A percentile compares a stretch with the other conserved stretches of the same genome.
Conservation (phyloP, 176 grass and related monocot species). For the Bolboschoenus planiculmis region DNA sequence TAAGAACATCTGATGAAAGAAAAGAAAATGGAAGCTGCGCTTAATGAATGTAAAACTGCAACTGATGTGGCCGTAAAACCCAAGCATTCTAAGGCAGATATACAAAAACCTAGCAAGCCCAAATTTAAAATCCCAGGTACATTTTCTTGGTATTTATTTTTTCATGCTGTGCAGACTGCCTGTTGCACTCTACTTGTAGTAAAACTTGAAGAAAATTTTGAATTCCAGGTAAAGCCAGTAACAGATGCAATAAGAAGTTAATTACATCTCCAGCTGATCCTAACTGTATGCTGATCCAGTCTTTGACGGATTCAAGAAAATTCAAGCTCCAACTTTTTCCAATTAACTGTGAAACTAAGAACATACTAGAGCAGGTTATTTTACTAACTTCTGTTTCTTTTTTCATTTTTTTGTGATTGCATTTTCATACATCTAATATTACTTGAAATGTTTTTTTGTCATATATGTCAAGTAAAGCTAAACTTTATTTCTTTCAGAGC, state of each 20-base stretch:
- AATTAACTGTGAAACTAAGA: conserved; percentile 52
- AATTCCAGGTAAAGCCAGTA: conserved; percentile 48
- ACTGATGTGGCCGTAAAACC: conserved; percentile 27
- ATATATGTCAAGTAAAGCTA: neutral
- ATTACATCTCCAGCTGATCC: conserved; percentile 20
- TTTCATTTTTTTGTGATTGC: neutral
- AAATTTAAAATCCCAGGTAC: conserved; percentile 58
- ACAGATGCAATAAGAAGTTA: conserved; percentile 18
- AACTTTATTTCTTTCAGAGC: neutral
- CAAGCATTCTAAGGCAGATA: conserved; percentile 39
- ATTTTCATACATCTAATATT: neutral
- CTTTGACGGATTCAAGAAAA: conserved; percentile 41
- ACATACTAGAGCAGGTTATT: conserved; percentile 58
- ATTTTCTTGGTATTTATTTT: conserved; percentile 15
- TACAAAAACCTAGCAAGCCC: conserved; percentile 41
- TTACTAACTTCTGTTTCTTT: neutral
- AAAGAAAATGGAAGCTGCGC: conserved; percentile 47
- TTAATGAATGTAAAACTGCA: conserved; percentile 27
- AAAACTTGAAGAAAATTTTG: neutral
- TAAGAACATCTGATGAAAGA: neutral
- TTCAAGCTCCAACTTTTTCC: conserved; percentile 90
- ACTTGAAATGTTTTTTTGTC: neutral
- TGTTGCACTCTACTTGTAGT: neutral
- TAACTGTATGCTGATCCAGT: conserved; percentile 23
- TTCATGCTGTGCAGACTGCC: neutral